A percentile compares a stretch with the other conserved stretches of the same genome.
These are phyloP conservation scores for Candida awuae DNA, from an alignment of 805 yeast species.

Conservation along the genomic window DNA sequence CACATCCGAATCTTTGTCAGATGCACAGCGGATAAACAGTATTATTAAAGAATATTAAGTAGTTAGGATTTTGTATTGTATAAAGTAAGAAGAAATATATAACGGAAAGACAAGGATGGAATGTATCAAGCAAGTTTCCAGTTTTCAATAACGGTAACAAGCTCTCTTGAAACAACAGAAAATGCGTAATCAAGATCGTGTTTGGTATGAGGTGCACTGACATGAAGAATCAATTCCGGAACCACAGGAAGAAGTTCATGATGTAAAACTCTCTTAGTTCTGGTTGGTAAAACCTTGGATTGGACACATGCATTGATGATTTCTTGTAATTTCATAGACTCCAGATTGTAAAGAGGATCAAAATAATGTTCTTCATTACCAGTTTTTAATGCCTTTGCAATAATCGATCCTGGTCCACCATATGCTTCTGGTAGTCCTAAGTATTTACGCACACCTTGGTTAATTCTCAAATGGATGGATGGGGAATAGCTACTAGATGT, in stretches of 20 bases:
- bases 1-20: too few species aligned
- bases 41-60: too few species aligned
- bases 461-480: constrained; percentile 56
- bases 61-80: too few species aligned
- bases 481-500: constrained; percentile 58
- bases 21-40: too few species aligned
- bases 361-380: constrained; percentile 36
- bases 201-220: constrained; percentile 39
- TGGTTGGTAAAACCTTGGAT: constrained; percentile 49
- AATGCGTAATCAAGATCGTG: constrained; percentile 40
- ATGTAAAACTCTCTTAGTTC: constrained; percentile 51
- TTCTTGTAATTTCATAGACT: constrained; percentile 54
- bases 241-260: constrained; percentile 68
- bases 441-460: constrained; percentile 35
- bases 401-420: constrained; percentile 37
- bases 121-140: too few species aligned
- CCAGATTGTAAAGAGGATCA: constrained; percentile 40
- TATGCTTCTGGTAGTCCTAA: constrained; percentile 42
- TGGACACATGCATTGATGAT: constrained; percentile 51
- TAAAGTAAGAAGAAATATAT: too few species aligned
- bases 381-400: constrained; percentile 37
- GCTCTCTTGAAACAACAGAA: constrained; percentile 28
- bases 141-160: constrained; percentile 8
- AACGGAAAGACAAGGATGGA: too few species aligned
- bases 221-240: constrained; percentile 49